Evolutionary conservation across 805 yeast species (phyloP).

Genomic region (Cyberlindnera samutprakarnensis): DNA sequence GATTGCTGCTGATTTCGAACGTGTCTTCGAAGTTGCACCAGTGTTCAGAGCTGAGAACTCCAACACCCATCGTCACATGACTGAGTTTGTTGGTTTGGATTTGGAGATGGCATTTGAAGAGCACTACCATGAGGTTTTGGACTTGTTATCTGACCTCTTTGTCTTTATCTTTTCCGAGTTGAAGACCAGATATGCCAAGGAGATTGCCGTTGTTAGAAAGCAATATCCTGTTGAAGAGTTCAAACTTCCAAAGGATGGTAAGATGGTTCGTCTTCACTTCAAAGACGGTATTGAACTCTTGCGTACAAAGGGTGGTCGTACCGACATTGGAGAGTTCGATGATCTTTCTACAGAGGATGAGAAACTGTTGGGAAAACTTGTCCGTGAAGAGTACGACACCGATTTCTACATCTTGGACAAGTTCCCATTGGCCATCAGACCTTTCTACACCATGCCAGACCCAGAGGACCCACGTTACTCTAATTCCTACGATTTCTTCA

Average conservation of each 20-base stretch:
- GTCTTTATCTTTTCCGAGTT: conserved; percentile 83
- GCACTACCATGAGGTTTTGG: conserved; percentile 89
- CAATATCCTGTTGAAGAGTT: conserved; percentile 98
- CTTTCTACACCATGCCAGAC: conserved; percentile 99
- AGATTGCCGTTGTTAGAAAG: conserved; percentile 82
- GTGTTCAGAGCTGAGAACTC: conserved; percentile 99
- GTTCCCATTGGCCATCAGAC: conserved; percentile 95
- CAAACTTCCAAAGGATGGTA: conserved; percentile 86
- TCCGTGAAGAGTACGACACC: conserved; percentile 90
- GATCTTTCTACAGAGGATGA: conserved; percentile 94
- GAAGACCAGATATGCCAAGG: conserved; percentile 69
- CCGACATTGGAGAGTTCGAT: conserved; percentile 70
- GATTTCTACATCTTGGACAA: conserved; percentile 97
- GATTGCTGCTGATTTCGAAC: conserved; percentile 96
- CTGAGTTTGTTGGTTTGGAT: conserved; percentile 96
- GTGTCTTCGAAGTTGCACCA: conserved; percentile 93
- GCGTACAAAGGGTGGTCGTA: conserved; percentile 78
- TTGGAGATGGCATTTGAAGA: conserved; percentile 97
- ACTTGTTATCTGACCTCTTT: conserved; percentile 61
- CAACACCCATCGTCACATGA: conserved; percentile 98
- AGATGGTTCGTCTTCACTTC: conserved; percentile 84
- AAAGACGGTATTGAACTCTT: conserved; percentile 87
- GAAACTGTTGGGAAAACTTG: conserved; percentile 83
- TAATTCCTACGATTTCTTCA: conserved; percentile 97
- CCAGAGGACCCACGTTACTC: conserved; percentile 87